Percentiles rank a stretch among this genome's conserved stretches.
These are phyloP conservation scores for Stephanodiscus minutulus DNA, from an alignment of 108 stramenopile species.

Conservation along the genomic window DNA sequence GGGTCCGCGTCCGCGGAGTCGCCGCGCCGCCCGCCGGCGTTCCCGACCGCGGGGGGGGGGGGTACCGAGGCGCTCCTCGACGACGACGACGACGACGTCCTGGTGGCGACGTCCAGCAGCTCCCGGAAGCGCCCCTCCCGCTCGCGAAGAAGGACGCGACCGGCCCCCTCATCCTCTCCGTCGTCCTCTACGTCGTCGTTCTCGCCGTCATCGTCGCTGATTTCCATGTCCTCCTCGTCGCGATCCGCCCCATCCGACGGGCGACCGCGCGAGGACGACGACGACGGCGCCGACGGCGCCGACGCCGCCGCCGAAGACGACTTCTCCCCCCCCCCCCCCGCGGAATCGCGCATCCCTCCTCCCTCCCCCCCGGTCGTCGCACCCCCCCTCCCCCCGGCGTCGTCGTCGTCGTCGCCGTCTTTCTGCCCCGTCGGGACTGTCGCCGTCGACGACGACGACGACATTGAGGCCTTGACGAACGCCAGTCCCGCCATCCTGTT, in stretches of 20 bases:
- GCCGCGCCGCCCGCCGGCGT: neutral
- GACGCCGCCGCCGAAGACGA: neutral
- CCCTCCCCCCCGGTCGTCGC: too few relatives aligned
- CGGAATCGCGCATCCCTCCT: too few relatives aligned
- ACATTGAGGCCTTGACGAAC: slow-evolving; percentile 47
- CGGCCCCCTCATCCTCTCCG: neutral
- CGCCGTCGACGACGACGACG: neutral
- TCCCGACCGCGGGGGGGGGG: neutral
- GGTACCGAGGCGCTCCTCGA: too few relatives aligned
- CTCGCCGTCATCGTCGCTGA: slow-evolving; percentile 12
- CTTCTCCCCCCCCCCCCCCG: too few relatives aligned
- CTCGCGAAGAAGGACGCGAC: slow-evolving; percentile 4
- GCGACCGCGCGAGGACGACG: neutral
- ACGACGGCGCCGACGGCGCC: neutral
- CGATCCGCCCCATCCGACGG: neutral
- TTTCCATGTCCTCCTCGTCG: slow-evolving; percentile 17
- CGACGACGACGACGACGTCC: neutral
- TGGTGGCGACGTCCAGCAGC: slow-evolving; percentile 24
- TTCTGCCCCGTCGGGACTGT: neutral
- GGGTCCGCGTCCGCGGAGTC: neutral
- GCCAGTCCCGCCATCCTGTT: slow-evolving; percentile 44
- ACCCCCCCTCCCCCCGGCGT: too few relatives aligned
- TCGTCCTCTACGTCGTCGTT: neutral
- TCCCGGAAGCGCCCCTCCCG: slow-evolving; percentile 36
- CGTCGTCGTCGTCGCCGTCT: neutral